Conservation (phyloP, 2,329 filamentous ascomycete species). For the Shiraia sp. region DNA sequence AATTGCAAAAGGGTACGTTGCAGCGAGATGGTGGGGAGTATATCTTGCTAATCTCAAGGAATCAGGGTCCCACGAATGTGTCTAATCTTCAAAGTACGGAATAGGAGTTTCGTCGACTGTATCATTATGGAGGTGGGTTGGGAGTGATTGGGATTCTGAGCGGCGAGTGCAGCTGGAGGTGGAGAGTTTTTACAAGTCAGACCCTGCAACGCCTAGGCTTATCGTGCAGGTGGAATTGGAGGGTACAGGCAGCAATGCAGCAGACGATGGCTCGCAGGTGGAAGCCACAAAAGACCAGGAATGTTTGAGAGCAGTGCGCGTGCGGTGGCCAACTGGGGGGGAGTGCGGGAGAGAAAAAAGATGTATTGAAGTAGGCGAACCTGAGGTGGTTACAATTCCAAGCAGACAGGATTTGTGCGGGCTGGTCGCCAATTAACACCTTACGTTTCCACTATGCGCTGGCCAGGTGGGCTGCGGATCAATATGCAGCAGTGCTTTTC, state of each 20-base stretch:
- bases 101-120: slow-evolving; percentile 44
- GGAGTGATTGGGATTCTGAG: slow-evolving; percentile 37
- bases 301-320: slow-evolving; percentile 32
- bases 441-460: slow-evolving; percentile 42
- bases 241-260: slow-evolving; percentile 47
- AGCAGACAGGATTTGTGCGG: slow-evolving; percentile 33
- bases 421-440: slow-evolving; percentile 42
- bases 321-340: slow-evolving; percentile 35
- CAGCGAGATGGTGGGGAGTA: slow-evolving; percentile 22
- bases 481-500: slow-evolving; percentile 37
- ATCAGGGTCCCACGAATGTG: slow-evolving; percentile 37
- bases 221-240: slow-evolving; percentile 40
- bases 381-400: slow-evolving; percentile 42
- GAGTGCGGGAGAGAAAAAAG: slow-evolving; percentile 27
- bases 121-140: slow-evolving; percentile 45
- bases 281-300: slow-evolving; percentile 41
- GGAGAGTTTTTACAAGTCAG: slow-evolving; percentile 43
- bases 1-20: slow-evolving; percentile 37
- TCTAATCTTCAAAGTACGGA: slow-evolving; percentile 36
- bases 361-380: slow-evolving; percentile 33
- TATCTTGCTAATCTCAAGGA: slow-evolving; percentile 32
- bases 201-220: slow-evolving; percentile 46
- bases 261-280: slow-evolving; percentile 38
- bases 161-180: slow-evolving; percentile 38
- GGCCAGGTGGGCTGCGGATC: slow-evolving; percentile 41